Evolutionary conservation across 441 rosid species (phyloP).

Genomic region (Raphanus hybrid): DNA sequence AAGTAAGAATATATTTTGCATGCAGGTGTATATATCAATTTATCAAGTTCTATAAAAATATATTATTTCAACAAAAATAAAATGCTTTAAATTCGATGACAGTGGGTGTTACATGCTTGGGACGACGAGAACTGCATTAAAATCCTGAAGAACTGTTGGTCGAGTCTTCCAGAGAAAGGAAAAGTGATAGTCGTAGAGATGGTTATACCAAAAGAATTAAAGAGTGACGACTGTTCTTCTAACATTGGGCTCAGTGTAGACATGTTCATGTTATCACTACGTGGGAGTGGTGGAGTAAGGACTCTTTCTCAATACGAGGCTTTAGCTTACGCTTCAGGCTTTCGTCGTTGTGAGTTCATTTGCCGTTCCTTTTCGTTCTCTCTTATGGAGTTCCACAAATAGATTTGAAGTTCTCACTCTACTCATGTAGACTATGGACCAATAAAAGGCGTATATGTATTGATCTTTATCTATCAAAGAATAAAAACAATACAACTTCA

Average conservation of each 20-base stretch:
- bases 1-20: conserved; percentile 16
- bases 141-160: conserved; percentile 35
- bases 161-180: conserved; percentile 23
- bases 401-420: background rate
- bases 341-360: background rate
- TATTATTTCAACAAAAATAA: background rate
- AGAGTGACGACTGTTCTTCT: background rate
- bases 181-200: conserved; percentile 33
- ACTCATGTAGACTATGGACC: background rate
- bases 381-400: conserved; percentile 45
- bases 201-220: conserved; percentile 7
- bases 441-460: background rate
- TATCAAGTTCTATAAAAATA: background rate
- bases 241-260: conserved; percentile 10
- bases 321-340: conserved; percentile 4
- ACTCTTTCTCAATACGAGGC: conserved; percentile 26
- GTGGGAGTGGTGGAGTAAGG: conserved; percentile 36
- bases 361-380: conserved; percentile 40
- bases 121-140: conserved; percentile 35
- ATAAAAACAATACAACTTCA: background rate
- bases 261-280: conserved; percentile 33
- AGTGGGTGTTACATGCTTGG: conserved; percentile 43
- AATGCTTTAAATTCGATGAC: background rate
- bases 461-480: background rate
- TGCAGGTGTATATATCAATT: background rate